A percentile compares a stretch with the other conserved stretches of the same genome.
These are phyloP conservation scores for Corymbia calophylla DNA, from an alignment of 441 rosid genomes.

Conservation along the genomic window DNA sequence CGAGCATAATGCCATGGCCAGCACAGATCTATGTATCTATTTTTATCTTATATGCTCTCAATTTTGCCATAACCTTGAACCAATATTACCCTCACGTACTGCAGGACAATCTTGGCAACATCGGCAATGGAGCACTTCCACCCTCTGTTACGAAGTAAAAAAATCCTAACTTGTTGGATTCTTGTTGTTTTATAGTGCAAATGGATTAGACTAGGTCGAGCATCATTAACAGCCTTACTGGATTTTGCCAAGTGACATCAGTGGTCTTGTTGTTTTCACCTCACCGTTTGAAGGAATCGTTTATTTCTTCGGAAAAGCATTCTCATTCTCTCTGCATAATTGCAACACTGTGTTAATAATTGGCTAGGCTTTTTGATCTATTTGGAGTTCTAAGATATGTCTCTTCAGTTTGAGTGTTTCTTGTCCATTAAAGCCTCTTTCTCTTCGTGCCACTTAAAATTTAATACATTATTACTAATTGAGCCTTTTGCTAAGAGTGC, in stretches of 20 bases:
- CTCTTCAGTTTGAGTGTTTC: not conserved
- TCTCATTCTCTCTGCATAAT: not conserved
- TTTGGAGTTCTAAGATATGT: not conserved
- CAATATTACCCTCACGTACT: slow-evolving; percentile 6
- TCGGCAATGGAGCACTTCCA: slow-evolving; percentile 49
- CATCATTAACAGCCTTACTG: not conserved
- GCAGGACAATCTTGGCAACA: slow-evolving; percentile 91
- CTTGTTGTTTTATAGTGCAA: not conserved
- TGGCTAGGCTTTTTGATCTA: not conserved
- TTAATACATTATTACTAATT: not conserved
- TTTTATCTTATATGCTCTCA: not conserved
- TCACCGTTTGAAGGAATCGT: not conserved
- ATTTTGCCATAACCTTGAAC: not conserved
- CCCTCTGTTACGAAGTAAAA: slow-evolving; percentile 65
- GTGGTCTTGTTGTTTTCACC: not conserved
- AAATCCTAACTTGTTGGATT: not conserved
- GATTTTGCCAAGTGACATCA: not conserved
- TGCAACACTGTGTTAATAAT: not conserved
- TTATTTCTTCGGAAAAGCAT: not conserved
- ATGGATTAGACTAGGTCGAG: not conserved
- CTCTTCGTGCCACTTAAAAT: not conserved
- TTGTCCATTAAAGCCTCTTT: not conserved
- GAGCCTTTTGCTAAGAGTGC: not conserved
- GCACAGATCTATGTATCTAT: slow-evolving; percentile 47
- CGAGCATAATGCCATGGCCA: slow-evolving; percentile 71